Conservation (phyloP, 83 land plant species). For the Picea mariana region DNA sequence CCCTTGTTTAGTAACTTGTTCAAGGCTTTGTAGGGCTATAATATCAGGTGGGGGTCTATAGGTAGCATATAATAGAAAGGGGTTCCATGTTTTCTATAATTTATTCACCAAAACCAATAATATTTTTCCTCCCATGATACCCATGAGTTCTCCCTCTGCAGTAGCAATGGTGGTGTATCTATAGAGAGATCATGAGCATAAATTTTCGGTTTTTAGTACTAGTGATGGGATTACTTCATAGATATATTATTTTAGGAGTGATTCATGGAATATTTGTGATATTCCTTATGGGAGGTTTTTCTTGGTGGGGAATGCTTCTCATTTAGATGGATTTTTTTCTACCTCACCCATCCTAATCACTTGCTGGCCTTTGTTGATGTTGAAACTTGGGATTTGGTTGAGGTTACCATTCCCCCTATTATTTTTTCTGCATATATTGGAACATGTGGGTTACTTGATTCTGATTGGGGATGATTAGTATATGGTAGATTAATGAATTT, state of each 20-base stretch:
- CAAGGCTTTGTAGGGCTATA: too few relatives aligned
- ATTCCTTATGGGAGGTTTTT: slow-evolving; percentile 11
- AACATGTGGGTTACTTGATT: too few relatives aligned
- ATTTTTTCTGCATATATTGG: too few relatives aligned
- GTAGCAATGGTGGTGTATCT: background rate
- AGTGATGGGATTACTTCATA: slow-evolving; percentile 3
- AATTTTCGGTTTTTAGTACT: slow-evolving; percentile 2
- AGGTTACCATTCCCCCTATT: background rate
- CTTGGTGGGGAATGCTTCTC: slow-evolving; percentile 8
- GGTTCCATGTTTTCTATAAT: too few relatives aligned
- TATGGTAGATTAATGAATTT: too few relatives aligned
- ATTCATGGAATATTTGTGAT: slow-evolving; percentile 9
- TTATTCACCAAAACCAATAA: too few relatives aligned
- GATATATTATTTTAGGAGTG: slow-evolving; percentile 1
- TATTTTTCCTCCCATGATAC: too few relatives aligned
- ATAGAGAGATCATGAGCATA: background rate
- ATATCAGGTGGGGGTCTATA: too few relatives aligned
- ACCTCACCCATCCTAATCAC: slow-evolving; percentile 8
- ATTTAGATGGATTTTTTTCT: slow-evolving; percentile 16
- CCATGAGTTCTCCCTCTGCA: background rate
- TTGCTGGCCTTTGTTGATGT: slow-evolving; percentile 11
- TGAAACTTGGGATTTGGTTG: slow-evolving; percentile 13
- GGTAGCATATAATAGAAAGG: too few relatives aligned
- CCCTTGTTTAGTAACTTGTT: too few relatives aligned
- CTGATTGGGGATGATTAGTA: too few relatives aligned